Evolutionary conservation across 768 basidiomycete genomes (phyloP).

Genomic region (Tephrocybe sp.): DNA sequence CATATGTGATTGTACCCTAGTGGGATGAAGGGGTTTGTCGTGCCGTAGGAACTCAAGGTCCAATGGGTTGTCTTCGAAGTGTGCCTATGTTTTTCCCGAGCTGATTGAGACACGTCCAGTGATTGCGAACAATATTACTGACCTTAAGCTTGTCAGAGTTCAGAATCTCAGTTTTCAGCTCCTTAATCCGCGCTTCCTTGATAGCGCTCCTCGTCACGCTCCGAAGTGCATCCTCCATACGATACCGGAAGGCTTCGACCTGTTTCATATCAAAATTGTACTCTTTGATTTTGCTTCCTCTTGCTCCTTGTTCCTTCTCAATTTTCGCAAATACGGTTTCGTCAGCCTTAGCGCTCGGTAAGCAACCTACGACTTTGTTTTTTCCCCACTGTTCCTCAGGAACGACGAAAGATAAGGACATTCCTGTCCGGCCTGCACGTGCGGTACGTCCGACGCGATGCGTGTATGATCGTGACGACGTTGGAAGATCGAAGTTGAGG

Average conservation of each 20-base stretch:
- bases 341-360: constrained; percentile 71
- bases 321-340: constrained; percentile 77
- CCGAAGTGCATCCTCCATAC: constrained; percentile 94
- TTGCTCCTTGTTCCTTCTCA: constrained; percentile 66
- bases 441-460: constrained; percentile 97
- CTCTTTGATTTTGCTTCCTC: constrained; percentile 69
- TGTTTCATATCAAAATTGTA: constrained; percentile 95
- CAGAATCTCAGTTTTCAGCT: constrained; percentile 88
- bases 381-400: constrained; percentile 65
- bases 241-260: constrained; percentile 95
- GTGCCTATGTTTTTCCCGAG: constrained; percentile 55
- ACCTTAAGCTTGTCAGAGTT: constrained; percentile 98
- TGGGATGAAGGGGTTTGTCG: constrained; percentile 91
- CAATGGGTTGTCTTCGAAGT: constrained; percentile 95
- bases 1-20: constrained; percentile 88
- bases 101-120: neutral
- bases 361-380: constrained; percentile 66
- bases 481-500: constrained; percentile 96
- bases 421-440: constrained; percentile 90
- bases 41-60: constrained; percentile 91
- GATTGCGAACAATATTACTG: constrained; percentile 15
- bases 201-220: constrained; percentile 84
- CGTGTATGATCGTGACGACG: constrained; percentile 82
- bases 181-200: constrained; percentile 89
- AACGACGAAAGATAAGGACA: constrained; percentile 88